Conservation (phyloP, 768 basidiomycete species). For the Vararia minispora region DNA sequence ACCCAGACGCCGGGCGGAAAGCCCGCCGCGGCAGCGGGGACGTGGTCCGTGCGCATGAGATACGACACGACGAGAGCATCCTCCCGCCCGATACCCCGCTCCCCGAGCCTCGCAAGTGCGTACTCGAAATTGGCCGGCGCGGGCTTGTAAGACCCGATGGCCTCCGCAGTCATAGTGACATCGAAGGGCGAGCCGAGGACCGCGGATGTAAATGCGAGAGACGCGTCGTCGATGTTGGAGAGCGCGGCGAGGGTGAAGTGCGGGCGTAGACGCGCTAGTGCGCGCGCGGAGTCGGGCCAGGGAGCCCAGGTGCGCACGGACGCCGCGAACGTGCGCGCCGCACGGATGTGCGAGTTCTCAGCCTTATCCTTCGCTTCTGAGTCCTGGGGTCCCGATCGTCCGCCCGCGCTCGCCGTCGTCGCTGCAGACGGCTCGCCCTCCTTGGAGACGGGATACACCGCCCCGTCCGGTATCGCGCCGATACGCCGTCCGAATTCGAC, state of each 20-base stretch:
- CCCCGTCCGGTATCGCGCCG: background rate
- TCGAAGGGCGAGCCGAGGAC: constrained; percentile 42
- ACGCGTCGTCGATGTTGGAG: constrained; percentile 62
- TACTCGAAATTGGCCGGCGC: constrained; percentile 41
- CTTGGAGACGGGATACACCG: background rate
- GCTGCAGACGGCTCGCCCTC: background rate
- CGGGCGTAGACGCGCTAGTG: constrained; percentile 46
- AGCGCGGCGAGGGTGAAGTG: constrained; percentile 63
- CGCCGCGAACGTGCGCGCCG: constrained; percentile 41
- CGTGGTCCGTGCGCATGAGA: constrained; percentile 56
- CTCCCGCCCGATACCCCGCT: constrained; percentile 23
- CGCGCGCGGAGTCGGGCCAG: constrained; percentile 55
- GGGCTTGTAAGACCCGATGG: constrained; percentile 66
- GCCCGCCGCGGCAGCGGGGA: constrained; percentile 45
- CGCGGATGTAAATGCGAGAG: constrained; percentile 49
- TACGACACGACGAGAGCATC: constrained; percentile 58
- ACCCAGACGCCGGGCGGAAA: constrained; percentile 60
- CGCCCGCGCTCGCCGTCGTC: background rate
- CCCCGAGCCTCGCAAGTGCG: constrained; percentile 29
- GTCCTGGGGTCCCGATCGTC: background rate
- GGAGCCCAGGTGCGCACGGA: constrained; percentile 53
- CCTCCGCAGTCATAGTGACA: constrained; percentile 59
- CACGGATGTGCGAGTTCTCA: background rate
- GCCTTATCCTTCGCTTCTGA: no score
- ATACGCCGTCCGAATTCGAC: constrained; percentile 24